Base-by-base conservation (phyloP, 129 eudicot species). In the Deinandra increscens region DNA sequence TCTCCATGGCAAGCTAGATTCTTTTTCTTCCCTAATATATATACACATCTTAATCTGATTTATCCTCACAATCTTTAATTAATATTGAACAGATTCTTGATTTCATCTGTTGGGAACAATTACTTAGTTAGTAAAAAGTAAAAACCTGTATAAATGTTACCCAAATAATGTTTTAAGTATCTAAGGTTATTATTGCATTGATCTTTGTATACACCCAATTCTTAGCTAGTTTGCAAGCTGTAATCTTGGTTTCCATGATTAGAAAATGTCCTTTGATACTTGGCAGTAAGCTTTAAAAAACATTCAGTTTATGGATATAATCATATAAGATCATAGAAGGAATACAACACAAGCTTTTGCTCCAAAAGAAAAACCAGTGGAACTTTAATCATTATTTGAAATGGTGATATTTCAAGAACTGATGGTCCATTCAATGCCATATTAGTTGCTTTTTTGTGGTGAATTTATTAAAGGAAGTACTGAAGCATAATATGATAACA, bases 391-490 rank as follows among this genome's bases (percentile, higher is more conserved):
- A 77, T 69, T 64, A 77, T 69, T 69, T 70, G 75, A 77, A 70
- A 77, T 77, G 76, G 81, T 77, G 81, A 77, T 77, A 77, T 50
- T 39, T 77, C 71, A 70, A 61, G 75, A 77, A 77, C 76, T 62
- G 81, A 77, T 77, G 81, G 81, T 77, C 81, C 81, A 77, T 69
- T 70, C 81, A 41, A 69, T 69, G 81, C 75, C 76, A 77, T 77
- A 77, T 77, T 77, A 69, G 76, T 69, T 77, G 81, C 81, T 77
- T 77, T 75, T 55, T 69, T 54, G 79, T 61, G 81, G 71, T 62
- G 74, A 71, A 77, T 17, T 77, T 66, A 69, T 77, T 77, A 77
- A 77, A 77, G 81, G 76, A 70, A 61, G 80, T 76, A 77, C 81
- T 77, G 81, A 77, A 77, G 81, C 81, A 77, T 77, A 75, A 75